Percentiles rank a stretch among this genome's conserved stretches.
phyloP scores from a whole-genome alignment of 805 yeast species.

The Priceomyces haplophilus region DNA sequence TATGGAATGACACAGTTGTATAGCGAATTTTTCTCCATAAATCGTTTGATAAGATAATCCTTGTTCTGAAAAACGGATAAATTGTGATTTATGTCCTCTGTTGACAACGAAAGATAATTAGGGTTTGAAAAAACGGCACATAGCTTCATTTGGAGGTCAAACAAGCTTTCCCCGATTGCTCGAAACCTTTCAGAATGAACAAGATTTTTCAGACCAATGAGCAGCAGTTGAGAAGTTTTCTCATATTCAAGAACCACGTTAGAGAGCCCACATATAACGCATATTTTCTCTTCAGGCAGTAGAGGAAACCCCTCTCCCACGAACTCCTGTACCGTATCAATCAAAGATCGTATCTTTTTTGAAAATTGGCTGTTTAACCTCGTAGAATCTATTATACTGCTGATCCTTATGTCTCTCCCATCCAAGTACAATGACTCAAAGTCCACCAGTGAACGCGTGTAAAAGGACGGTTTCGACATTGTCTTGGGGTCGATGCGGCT shows the following conservation, averaged over 20 bases:
- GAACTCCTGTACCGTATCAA: slow-evolving; percentile 21
- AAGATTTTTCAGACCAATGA: slow-evolving; percentile 9
- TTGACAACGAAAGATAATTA: slow-evolving; percentile 27
- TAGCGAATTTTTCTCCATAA: slow-evolving; percentile 31
- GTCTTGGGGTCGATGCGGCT: slow-evolving; percentile 10
- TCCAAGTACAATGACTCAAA: slow-evolving; percentile 12
- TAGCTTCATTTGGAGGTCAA: slow-evolving; percentile 20
- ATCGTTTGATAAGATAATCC: slow-evolving; percentile 18
- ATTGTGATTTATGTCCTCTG: slow-evolving; percentile 24
- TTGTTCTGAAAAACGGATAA: slow-evolving; percentile 20
- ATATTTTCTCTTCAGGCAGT: slow-evolving; percentile 23
- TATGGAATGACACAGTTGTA: slow-evolving; percentile 29
- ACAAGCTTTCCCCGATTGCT: slow-evolving; percentile 23
- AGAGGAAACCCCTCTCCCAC: slow-evolving; percentile 23
- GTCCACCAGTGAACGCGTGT: slow-evolving; percentile 14
- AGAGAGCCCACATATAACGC: slow-evolving; percentile 30
- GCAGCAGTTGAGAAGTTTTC: not conserved
- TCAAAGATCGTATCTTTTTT: slow-evolving; percentile 10
- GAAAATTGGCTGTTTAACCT: slow-evolving; percentile 11
- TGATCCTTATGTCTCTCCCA: slow-evolving; percentile 9
- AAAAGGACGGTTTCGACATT: slow-evolving; percentile 14
- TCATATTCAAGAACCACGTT: slow-evolving; percentile 12
- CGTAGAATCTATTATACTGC: slow-evolving; percentile 8
- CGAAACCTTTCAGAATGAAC: slow-evolving; percentile 21
- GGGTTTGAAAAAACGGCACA: slow-evolving; percentile 27